Conservation (phyloP, 371 early-diverging fungal species). For the Basidiobolus meristosporus region DNA sequence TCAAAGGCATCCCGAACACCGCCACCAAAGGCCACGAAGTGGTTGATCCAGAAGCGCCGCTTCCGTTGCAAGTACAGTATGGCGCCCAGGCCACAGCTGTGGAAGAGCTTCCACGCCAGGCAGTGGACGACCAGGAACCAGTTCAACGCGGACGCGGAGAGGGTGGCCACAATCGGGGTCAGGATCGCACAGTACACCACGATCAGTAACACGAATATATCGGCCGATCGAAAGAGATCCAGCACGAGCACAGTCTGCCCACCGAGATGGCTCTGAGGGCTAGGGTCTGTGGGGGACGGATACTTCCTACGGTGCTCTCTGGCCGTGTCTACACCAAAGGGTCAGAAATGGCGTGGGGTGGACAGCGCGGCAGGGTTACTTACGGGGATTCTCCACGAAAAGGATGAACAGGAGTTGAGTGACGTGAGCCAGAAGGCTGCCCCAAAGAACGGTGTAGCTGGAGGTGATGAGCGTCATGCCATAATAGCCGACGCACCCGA, state of each 20-base stretch:
- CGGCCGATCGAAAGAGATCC: too few species aligned
- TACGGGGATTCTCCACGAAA: slow-evolving; percentile 87
- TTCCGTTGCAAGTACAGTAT: slow-evolving; percentile 59
- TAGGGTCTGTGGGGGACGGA: too few species aligned
- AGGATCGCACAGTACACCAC: too few species aligned
- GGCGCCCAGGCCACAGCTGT: slow-evolving; percentile 57
- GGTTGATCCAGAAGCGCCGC: slow-evolving; percentile 64
- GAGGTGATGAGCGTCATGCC: slow-evolving; percentile 71
- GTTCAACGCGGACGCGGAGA: slow-evolving; percentile 30
- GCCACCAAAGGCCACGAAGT: slow-evolving; percentile 83
- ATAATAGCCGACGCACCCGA: slow-evolving; percentile 92
- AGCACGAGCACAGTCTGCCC: too few species aligned
- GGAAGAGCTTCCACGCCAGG: slow-evolving; percentile 67
- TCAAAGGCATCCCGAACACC: slow-evolving; percentile 69
- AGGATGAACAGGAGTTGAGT: slow-evolving; percentile 75
- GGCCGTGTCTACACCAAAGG: too few species aligned
- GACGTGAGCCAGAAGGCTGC: slow-evolving; percentile 72
- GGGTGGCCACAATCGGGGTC: too few species aligned
- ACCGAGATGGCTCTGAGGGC: too few species aligned
- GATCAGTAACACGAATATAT: too few species aligned
- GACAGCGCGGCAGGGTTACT: too few species aligned
- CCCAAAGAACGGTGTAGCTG: slow-evolving; percentile 75
- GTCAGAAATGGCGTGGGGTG: too few species aligned
- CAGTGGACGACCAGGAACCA: slow-evolving; percentile 43
- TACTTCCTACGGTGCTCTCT: too few species aligned